phyloP scores from a whole-genome alignment of 116 monocot genomes.

The Iris pallida region DNA sequence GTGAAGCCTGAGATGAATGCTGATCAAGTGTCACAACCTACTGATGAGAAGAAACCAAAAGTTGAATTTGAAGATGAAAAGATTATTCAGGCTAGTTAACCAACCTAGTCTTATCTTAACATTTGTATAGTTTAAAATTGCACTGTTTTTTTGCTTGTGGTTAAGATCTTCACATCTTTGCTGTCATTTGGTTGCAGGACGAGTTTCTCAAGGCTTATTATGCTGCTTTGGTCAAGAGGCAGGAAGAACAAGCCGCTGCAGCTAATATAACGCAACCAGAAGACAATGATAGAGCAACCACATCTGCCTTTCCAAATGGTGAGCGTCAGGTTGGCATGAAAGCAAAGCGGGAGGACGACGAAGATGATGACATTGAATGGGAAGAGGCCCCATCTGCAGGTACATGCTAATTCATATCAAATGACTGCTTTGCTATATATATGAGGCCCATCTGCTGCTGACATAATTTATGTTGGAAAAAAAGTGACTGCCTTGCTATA shows the following conservation, averaged over 20 bases:
- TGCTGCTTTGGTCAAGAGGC: conserved; percentile 57
- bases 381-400: conserved; percentile 61
- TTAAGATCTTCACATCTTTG: background rate
- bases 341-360: conserved; percentile 71
- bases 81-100: conserved; percentile 51
- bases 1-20: conserved; percentile 25
- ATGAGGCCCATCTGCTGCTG: too few species aligned
- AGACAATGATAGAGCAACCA: conserved; percentile 11
- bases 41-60: conserved; percentile 59
- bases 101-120: background rate
- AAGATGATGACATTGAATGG: conserved; percentile 71
- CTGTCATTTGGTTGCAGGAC: conserved; percentile 43
- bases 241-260: conserved; percentile 50
- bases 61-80: conserved; percentile 62
- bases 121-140: background rate
- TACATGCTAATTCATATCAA: conserved; percentile 7
- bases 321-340: conserved; percentile 77
- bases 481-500: too few species aligned
- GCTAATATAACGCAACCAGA: conserved; percentile 27
- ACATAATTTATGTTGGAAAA: too few species aligned
- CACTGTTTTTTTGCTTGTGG: background rate
- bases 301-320: conserved; percentile 31
- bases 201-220: conserved; percentile 88
- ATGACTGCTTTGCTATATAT: too few species aligned
- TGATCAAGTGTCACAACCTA: conserved; percentile 15